Evolutionary conservation across 2,329 filamentous ascomycete genomes (phyloP), one percentile per base, ranked within the genome.

Genomic region (Elsinoe australis): DNA sequence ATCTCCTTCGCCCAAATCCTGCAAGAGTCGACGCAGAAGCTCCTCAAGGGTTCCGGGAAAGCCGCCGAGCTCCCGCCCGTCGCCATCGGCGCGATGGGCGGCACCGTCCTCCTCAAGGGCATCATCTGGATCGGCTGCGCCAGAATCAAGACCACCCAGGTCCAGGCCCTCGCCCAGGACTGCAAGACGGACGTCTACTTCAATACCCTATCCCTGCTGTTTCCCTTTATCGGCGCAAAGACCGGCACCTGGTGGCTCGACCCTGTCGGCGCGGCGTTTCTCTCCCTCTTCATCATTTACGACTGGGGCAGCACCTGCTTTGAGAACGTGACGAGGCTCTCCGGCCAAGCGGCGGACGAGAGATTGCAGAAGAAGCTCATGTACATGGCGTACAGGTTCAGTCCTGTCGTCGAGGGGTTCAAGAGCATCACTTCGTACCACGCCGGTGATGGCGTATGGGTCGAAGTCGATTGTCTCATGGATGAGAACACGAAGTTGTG

Each of bases 161-260:
- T 82, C 0, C 77, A 80, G 53, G 78, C 78, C 0, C 64, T 84
- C 4, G 77, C 73, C 0, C 77, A 80, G 58, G 78, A 82, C 56
- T 80, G 78, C 60, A 78, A 80, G 59, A 78, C 75, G 0, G 78
- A 82, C 52, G 77, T 82, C 14, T 69, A 78, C 54, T 82, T 82
- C 66, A 82, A 82, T 58, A 76, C 77, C 0, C 69, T 80, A 5
- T 80, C 76, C 10, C 71, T 82, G 1, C 67, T 79, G 6, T 82
- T 82, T 55, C 78, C 78, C 0, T 66, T 81, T 21, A 72, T 83
- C 42, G 81, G 81, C 5, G 69, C 75, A 55, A 68, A 75, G 41
- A 67, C 74, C 3, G 60, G 75, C 18, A 57, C 82, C 10, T 85
- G 81, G 80, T 84, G 80, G 80, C 69, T 85, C 10, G 81, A 85